A percentile compares a stretch with the other conserved stretches of the same genome.
These are phyloP conservation scores for Brassica rapa DNA, from an alignment of 345 rosid species.

Conservation along the genomic window DNA sequence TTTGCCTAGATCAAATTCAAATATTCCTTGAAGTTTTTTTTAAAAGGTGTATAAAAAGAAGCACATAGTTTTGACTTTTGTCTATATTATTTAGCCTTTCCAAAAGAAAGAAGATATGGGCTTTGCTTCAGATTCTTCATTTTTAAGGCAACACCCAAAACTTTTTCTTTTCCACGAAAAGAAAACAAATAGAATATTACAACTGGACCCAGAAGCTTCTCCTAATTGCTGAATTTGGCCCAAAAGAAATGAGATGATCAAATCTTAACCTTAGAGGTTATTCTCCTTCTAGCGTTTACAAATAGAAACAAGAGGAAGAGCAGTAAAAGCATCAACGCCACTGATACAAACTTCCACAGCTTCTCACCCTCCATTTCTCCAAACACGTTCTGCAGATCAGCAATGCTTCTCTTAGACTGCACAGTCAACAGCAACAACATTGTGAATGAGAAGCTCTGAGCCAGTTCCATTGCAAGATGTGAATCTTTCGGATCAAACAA, in stretches of 20 bases:
- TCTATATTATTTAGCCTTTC: background rate
- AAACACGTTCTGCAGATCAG: slow-evolving; percentile 50
- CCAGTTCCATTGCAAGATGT: background rate
- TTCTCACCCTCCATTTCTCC: slow-evolving; percentile 38
- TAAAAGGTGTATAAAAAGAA: background rate
- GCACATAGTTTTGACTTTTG: background rate
- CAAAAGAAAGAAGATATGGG: background rate
- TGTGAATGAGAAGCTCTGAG: slow-evolving; percentile 6
- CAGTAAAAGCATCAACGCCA: slow-evolving; percentile 45
- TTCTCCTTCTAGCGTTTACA: slow-evolving; percentile 75
- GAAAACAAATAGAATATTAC: background rate
- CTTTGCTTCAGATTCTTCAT: background rate
- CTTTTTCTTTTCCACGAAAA: background rate
- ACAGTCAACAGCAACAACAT: background rate
- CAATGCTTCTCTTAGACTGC: slow-evolving; percentile 34
- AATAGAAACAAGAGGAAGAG: slow-evolving; percentile 45
- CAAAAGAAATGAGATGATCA: slow-evolving; percentile 37
- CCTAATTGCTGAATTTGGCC: background rate
- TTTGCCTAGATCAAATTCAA: background rate
- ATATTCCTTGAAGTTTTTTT: background rate
- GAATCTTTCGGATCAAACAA: background rate
- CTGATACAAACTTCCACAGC: slow-evolving; percentile 45
- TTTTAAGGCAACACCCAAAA: background rate
- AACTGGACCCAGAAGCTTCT: background rate
- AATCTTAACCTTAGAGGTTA: slow-evolving; percentile 68